phyloP scores from a whole-genome alignment of 1,284 basidiomycete species.

The Pseudozyma pruni region DNA sequence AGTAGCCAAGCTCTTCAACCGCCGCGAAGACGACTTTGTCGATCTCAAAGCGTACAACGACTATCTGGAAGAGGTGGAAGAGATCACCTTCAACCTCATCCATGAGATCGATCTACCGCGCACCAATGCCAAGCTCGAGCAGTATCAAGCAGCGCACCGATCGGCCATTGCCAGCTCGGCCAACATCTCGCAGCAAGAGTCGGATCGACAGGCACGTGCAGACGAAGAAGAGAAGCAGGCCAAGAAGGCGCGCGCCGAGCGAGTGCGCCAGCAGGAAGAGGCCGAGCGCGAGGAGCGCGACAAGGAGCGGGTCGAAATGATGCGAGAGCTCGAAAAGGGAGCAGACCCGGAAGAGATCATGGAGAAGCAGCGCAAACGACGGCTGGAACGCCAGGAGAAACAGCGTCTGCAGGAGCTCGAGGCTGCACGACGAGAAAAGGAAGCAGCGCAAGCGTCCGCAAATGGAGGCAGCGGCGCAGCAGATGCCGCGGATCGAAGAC shows the following conservation, averaged over 20 bases:
- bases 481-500: constrained; percentile 19
- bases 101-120: constrained; percentile 85
- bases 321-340: constrained; percentile 56
- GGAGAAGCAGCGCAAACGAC: constrained; percentile 44
- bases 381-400: constrained; percentile 48
- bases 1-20: constrained; percentile 86
- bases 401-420: constrained; percentile 30
- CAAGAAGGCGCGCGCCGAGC: constrained; percentile 50
- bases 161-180: constrained; percentile 50
- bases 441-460: constrained; percentile 22
- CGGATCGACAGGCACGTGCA: constrained; percentile 42
- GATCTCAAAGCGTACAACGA: constrained; percentile 89
- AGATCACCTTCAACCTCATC: constrained; percentile 95
- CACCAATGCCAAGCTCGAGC: constrained; percentile 84
- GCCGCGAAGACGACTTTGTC: constrained; percentile 87
- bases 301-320: constrained; percentile 57
- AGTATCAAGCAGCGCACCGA: constrained; percentile 74
- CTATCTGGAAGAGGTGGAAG: constrained; percentile 95
- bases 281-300: constrained; percentile 49
- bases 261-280: constrained; percentile 56
- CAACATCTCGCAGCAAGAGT: constrained; percentile 54
- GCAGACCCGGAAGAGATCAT: constrained; percentile 55
- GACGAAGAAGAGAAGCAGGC: constrained; percentile 54
- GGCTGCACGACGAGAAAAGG: constrained; percentile 33
- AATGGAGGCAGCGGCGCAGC: constrained; percentile 9